Evolutionary conservation across 208 protist genomes (phyloP), one percentile per base, ranked within the genome.

Genomic region (Trypanosoma theileri): DNA sequence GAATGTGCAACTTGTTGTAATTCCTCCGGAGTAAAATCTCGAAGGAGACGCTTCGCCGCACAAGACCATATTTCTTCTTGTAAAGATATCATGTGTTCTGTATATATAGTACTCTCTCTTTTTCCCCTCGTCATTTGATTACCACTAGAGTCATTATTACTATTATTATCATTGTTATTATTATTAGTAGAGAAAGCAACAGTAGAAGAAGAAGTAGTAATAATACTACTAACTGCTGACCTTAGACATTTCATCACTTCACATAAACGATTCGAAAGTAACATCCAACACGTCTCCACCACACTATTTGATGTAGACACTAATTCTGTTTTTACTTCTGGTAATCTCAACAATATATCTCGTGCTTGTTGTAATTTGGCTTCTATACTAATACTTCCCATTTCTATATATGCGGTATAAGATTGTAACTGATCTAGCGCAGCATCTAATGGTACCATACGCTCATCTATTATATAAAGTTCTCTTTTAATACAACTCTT

Each of bases 41-140:
- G 21, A 26, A 70, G 19, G 22, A 70, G 56, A 42, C 42, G 50
- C 26, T 44, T 42, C 16, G 45, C 65, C 4, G 56, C 53, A 24
- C 28, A 63, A 19, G 44, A 24, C 65, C 53, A 63, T 22, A 70
- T 28, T 16, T 71, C 59, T 11, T 54, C n/a, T n/a, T 63, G 65
- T 46, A 72, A 46, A 42, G 55, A 44, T 9, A 45, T 59, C 16
- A 80, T 66, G 14, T 77, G 51, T 21, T 53, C 54, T 19, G 19
- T 26, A 62, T 28, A 51, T 26, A 26, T 12, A n/a, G 16, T 19
- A 21, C 46, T 19, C 28, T 50, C 24, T 54, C 16, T 31, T 1
- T 40, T 31, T 51, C n/a, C 19, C 50, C 9, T n/a, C 2, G n/a
- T 28, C 2, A 28, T 22, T 26, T 8, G 28, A 48, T 53, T 26